phyloP scores from a whole-genome alignment of 2,329 filamentous ascomycete genomes.

The Penicillium sp. region DNA sequence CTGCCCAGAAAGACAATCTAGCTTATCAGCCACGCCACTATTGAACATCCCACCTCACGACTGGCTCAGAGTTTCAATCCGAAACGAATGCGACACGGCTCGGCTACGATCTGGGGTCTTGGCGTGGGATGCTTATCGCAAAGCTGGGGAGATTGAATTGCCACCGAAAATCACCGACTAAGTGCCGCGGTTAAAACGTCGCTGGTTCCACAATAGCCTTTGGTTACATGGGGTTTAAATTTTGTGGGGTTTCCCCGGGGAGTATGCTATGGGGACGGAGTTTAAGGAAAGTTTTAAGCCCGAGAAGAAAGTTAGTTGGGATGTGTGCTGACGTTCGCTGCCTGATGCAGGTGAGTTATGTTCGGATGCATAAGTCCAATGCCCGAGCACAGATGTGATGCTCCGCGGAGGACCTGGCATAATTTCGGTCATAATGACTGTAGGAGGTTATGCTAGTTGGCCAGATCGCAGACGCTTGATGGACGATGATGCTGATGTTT shows the following conservation, averaged over 20 bases:
- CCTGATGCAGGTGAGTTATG: not conserved
- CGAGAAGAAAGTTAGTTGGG: not conserved
- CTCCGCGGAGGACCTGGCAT: not conserved
- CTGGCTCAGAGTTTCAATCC: not conserved
- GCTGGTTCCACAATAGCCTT: no score
- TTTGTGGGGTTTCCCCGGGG: not conserved
- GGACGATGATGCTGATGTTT: no score
- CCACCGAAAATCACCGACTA: not conserved
- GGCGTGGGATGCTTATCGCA: not conserved
- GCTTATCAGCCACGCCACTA: not conserved
- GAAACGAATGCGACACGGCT: slow-evolving; percentile 3
- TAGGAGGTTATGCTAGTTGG: no score
- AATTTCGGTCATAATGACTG: no score
- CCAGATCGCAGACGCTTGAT: no score
- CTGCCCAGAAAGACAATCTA: not conserved
- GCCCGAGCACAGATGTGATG: not conserved
- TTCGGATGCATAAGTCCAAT: not conserved
- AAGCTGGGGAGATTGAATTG: not conserved
- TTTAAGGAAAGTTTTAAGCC: not conserved
- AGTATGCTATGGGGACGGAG: not conserved
- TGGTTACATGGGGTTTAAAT: not conserved
- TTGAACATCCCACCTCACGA: no score
- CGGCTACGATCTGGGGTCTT: not conserved
- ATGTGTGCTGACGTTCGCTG: not conserved
- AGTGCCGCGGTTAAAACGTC: not conserved